Percentiles rank a stretch among this genome's conserved stretches.
Evolutionary conservation across 495 filamentous ascomycete genomes (phyloP).

Genomic region (Aspergillus campestris): DNA sequence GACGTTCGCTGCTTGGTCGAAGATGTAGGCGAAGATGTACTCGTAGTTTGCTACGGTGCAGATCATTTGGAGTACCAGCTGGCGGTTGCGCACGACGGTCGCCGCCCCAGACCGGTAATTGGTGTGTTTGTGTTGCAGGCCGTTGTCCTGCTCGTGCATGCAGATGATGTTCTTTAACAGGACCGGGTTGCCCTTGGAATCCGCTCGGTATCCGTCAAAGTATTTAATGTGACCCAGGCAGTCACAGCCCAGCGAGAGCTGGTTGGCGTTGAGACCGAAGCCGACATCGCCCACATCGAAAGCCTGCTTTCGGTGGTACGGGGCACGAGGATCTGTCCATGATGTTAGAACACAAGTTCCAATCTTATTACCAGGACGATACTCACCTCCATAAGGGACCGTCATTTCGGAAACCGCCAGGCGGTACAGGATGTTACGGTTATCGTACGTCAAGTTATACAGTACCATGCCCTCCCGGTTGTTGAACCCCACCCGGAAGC

Average conservation of each 20-base stretch:
- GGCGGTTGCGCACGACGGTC: constrained; percentile 50
- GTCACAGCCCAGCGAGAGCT: constrained; percentile 58
- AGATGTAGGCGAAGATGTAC: constrained; percentile 76
- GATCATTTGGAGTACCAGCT: constrained; percentile 64
- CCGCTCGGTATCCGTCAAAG: constrained; percentile 49
- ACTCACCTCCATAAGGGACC: constrained; percentile 45
- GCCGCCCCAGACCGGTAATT: constrained; percentile 56
- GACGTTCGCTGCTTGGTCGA: constrained; percentile 78
- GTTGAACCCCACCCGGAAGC: constrained; percentile 58
- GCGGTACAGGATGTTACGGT: constrained; percentile 59
- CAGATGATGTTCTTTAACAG: constrained; percentile 51
- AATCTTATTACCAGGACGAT: background rate
- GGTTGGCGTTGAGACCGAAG: constrained; percentile 58
- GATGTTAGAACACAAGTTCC: background rate
- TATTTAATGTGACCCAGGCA: constrained; percentile 63
- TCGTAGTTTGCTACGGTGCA: constrained; percentile 78
- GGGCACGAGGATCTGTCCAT: constrained; percentile 53
- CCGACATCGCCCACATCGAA: constrained; percentile 65
- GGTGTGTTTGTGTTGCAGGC: constrained; percentile 58
- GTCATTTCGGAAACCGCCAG: constrained; percentile 69
- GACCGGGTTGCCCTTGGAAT: constrained; percentile 46
- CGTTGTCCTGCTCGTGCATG: constrained; percentile 61
- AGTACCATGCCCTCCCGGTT: constrained; percentile 55
- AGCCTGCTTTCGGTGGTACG: constrained; percentile 59
- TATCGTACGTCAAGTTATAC: constrained; percentile 60